phyloP scores from a whole-genome alignment of 164 flowering plant species.

The Cinnamomum chago region DNA sequence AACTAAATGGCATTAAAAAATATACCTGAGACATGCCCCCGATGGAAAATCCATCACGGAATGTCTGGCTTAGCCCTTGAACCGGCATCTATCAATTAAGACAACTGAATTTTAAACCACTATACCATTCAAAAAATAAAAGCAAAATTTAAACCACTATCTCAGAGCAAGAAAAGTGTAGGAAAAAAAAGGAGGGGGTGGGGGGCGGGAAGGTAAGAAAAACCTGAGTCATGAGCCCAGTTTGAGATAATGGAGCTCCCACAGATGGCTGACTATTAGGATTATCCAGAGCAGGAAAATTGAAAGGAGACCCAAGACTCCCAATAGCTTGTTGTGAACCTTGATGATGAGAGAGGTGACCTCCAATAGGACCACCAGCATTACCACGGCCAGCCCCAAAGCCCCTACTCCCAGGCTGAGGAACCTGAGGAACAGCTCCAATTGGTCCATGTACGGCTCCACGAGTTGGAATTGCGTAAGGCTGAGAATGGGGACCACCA shows the following conservation, averaged over 20 bases:
- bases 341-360: constrained; percentile 92
- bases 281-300: constrained; percentile 72
- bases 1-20: neutral
- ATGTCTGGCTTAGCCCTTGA: constrained; percentile 82
- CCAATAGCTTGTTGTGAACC: constrained; percentile 73
- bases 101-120: neutral
- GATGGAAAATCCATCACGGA: constrained; percentile 89
- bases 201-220: neutral
- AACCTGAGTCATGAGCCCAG: constrained; percentile 83
- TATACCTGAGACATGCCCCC: constrained; percentile 97
- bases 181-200: neutral
- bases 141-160: neutral
- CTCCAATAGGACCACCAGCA: constrained; percentile 88
- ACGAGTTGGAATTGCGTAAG: constrained; percentile 96
- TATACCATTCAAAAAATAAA: neutral
- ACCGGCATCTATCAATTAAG: constrained; percentile 55
- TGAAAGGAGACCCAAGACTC: constrained; percentile 66
- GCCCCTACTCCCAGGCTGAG: constrained; percentile 84
- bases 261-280: constrained; percentile 86
- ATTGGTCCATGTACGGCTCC: constrained; percentile 96
- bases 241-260: constrained; percentile 88
- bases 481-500: constrained; percentile 88
- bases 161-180: neutral
- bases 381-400: constrained; percentile 98
- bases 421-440: constrained; percentile 94